Conservation (phyloP, 2,329 filamentous ascomycete species). For the Aspergillus transmontanensis region DNA sequence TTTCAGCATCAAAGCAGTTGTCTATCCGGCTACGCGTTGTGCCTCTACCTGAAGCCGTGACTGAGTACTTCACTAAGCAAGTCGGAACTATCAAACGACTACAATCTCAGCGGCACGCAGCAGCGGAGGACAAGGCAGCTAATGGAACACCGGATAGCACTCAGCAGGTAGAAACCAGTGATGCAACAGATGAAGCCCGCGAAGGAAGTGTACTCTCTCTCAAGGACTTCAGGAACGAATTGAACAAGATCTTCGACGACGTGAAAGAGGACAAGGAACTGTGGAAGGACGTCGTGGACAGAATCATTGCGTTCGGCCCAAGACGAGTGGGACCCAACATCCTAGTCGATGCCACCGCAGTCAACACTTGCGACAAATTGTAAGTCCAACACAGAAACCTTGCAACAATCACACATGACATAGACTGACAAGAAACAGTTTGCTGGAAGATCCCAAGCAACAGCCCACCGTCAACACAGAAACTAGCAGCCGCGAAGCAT, state of each 20-base stretch:
- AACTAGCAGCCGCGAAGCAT: constrained; percentile 28
- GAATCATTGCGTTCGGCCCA: constrained; percentile 89
- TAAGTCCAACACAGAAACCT: constrained; percentile 49
- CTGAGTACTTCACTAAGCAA: constrained; percentile 83
- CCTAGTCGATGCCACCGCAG: constrained; percentile 78
- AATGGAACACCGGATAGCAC: constrained; percentile 43
- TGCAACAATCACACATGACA: neutral
- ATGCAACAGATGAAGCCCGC: constrained; percentile 56
- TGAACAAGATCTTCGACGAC: constrained; percentile 66
- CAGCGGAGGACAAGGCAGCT: constrained; percentile 43
- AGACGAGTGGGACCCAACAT: constrained; percentile 84
- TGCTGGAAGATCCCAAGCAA: constrained; percentile 41
- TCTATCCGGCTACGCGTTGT: constrained; percentile 74
- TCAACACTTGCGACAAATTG: constrained; percentile 71
- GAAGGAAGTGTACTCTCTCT: constrained; percentile 67
- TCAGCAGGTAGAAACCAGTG: constrained; percentile 48
- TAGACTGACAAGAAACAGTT: constrained; percentile 25
- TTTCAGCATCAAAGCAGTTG: constrained; percentile 84
- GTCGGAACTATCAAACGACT: constrained; percentile 75
- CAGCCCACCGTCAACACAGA: constrained; percentile 28
- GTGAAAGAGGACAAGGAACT: constrained; percentile 73
- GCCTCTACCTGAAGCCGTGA: constrained; percentile 76
- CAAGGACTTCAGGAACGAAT: constrained; percentile 74
- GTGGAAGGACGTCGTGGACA: constrained; percentile 76
- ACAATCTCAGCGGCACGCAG: constrained; percentile 69